Evolutionary conservation across 2,329 filamentous ascomycete species (phyloP).

Genomic region (Colletotrichum tanaceti): DNA sequence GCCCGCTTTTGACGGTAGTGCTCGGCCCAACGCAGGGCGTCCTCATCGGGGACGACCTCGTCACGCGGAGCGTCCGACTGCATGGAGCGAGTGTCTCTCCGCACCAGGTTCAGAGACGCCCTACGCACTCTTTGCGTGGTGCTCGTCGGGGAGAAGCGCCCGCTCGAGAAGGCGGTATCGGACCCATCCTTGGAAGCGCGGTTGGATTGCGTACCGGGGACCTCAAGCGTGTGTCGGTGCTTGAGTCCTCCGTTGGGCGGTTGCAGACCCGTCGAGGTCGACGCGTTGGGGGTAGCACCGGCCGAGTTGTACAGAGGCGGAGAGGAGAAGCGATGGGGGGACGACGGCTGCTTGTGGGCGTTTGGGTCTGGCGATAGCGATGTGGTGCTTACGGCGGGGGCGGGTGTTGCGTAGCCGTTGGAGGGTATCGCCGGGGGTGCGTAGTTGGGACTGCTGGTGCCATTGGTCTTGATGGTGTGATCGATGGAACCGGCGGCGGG

Average conservation of each 20-base stretch:
- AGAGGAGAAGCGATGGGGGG: conserved; percentile 72
- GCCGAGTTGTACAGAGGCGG: conserved; percentile 67
- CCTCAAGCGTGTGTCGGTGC: conserved; percentile 89
- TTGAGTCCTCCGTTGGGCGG: conserved; percentile 72
- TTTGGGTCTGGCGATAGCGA: conserved; percentile 42
- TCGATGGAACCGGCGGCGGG: conserved; percentile 43
- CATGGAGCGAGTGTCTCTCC: conserved; percentile 85
- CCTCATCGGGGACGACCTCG: conserved; percentile 87
- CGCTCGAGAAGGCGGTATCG: conserved; percentile 75
- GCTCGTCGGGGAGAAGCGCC: conserved; percentile 81
- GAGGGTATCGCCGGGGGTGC: conserved; percentile 45
- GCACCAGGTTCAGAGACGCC: conserved; percentile 83
- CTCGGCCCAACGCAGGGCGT: conserved; percentile 92
- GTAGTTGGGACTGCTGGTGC: conserved; percentile 45
- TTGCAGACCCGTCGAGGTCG: conserved; percentile 62
- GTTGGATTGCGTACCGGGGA: conserved; percentile 75
- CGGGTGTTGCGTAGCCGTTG: conserved; percentile 38
- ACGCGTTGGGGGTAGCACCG: conserved; percentile 50
- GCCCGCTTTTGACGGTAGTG: conserved; percentile 91
- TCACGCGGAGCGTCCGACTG: conserved; percentile 87
- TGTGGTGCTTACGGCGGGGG: conserved; percentile 23
- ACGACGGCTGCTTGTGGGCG: conserved; percentile 43
- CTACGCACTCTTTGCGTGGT: conserved; percentile 69
- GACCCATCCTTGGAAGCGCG: conserved; percentile 79
- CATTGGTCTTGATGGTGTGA: conserved; percentile 31